phyloP scores from a whole-genome alignment of 176 grass and related monocot genomes.

The Poa pratensis region DNA sequence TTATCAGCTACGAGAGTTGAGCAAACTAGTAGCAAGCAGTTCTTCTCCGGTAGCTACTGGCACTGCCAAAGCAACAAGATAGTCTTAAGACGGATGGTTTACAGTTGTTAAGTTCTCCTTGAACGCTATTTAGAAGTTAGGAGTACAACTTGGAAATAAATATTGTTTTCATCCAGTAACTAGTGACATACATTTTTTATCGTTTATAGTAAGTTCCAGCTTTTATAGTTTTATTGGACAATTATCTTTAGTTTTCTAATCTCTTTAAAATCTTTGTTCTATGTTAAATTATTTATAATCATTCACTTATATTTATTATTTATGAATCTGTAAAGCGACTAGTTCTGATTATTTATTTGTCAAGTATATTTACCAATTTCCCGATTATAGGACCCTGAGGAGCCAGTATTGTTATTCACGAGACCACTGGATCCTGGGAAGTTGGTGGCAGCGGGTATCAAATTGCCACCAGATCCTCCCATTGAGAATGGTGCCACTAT shows the following conservation, averaged over 20 bases:
- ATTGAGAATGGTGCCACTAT: slow-evolving; percentile 56
- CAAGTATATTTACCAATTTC: slow-evolving; percentile 26
- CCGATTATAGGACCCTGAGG: slow-evolving; percentile 75
- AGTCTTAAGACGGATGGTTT: slow-evolving; percentile 9
- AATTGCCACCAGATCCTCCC: slow-evolving; percentile 57
- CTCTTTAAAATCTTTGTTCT: too few relatives aligned
- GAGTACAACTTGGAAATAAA: background rate
- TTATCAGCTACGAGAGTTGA: background rate
- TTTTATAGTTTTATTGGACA: slow-evolving; percentile 32
- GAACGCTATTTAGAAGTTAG: slow-evolving; percentile 26
- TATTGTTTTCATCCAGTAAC: background rate
- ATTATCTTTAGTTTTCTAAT: slow-evolving; percentile 37
- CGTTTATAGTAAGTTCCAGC: background rate
- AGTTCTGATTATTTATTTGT: slow-evolving; percentile 22
- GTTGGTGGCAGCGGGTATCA: slow-evolving; percentile 71
- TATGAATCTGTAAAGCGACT: background rate
- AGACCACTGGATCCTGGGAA: slow-evolving; percentile 69
- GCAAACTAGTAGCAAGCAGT: background rate
- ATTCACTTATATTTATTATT: background rate
- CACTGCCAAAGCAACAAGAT: slow-evolving; percentile 14
- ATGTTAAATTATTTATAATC: slow-evolving; percentile 17
- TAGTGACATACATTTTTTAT: background rate
- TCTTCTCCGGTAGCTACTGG: background rate
- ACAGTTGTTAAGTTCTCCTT: slow-evolving; percentile 2
- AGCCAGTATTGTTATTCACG: slow-evolving; percentile 88